Conservation (phyloP, 75 land plant genomes). For the Chamaecyparis obtusa region DNA sequence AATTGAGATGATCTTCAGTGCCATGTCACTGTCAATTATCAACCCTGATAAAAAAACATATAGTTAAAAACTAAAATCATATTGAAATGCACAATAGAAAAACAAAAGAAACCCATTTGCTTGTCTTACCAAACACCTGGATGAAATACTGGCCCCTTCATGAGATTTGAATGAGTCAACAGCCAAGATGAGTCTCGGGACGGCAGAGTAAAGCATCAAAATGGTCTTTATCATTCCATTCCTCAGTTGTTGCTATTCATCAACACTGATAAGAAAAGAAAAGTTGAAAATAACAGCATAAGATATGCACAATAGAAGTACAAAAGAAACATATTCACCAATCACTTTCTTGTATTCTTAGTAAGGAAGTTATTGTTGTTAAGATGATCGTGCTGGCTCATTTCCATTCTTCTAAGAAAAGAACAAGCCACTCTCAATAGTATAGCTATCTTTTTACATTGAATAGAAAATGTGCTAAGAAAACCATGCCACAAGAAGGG, state of each 20-base stretch:
- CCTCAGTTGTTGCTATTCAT: constrained; percentile 62
- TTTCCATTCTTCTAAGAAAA: constrained; percentile 80
- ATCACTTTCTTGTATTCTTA: background rate
- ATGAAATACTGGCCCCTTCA: constrained; percentile 35
- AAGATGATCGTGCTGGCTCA: constrained; percentile 71
- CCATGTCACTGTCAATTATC: background rate
- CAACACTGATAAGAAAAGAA: constrained; percentile 90
- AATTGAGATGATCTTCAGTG: background rate
- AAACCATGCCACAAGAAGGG: background rate
- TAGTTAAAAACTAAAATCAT: background rate
- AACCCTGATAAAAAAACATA: no score
- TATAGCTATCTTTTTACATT: background rate
- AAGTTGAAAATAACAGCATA: constrained; percentile 1
- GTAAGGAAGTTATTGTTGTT: constrained; percentile 19
- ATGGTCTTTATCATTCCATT: constrained; percentile 81
- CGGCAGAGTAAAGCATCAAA: constrained; percentile 70
- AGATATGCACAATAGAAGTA: background rate
- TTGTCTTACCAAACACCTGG: constrained; percentile 84
- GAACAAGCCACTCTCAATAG: constrained; percentile 47
- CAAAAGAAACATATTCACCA: background rate
- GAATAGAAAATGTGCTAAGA: background rate
- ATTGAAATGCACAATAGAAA: background rate
- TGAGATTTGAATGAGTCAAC: constrained; percentile 45
- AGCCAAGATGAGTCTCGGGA: constrained; percentile 56
- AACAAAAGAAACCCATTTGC: background rate